These are phyloP conservation scores for Xylaria castorea DNA, from an alignment of 495 filamentous ascomycete species.

Conservation along the genomic window DNA sequence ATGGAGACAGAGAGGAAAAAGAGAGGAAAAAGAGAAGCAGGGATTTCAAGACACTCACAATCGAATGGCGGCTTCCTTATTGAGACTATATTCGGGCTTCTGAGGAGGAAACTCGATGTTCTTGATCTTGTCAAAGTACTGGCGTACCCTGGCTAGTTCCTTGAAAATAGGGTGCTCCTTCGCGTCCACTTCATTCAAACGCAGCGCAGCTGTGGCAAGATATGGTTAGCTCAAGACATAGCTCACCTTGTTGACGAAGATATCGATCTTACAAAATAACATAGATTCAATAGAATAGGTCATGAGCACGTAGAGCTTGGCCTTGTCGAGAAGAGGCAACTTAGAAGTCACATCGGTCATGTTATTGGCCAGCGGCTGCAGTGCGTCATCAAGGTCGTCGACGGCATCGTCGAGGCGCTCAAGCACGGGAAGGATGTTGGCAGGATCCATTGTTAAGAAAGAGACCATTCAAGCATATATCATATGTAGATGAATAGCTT, in stretches of 20 bases:
- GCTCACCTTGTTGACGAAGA: not conserved
- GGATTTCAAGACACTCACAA: constrained; percentile 49
- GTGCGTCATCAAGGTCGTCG: constrained; percentile 74
- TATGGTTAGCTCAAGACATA: constrained; percentile 37
- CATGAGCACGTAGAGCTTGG: constrained; percentile 83
- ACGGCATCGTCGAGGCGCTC: constrained; percentile 77
- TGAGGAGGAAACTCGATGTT: constrained; percentile 58
- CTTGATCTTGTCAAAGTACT: constrained; percentile 95
- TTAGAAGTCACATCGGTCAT: constrained; percentile 73
- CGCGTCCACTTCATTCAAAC: constrained; percentile 78
- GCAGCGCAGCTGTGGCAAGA: constrained; percentile 68
- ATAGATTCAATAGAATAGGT: constrained; percentile 93
- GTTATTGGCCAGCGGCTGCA: constrained; percentile 69
- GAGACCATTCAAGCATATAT: not conserved
- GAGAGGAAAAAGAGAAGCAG: not conserved
- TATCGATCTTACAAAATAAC: constrained; percentile 72
- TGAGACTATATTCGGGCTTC: constrained; percentile 66
- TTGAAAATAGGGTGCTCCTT: constrained; percentile 83
- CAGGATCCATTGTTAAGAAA: constrained; percentile 46
- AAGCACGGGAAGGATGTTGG: constrained; percentile 59
- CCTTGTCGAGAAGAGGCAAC: constrained; percentile 89
- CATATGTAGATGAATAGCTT: not conserved
- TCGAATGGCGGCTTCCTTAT: constrained; percentile 79
- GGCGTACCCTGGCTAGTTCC: constrained; percentile 83
- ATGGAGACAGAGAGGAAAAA: not conserved